Percentiles rank a stretch among this genome's conserved stretches.
Conservation (phyloP, 2,329 filamentous ascomycete species). For the Tolypocladium tundrense region DNA sequence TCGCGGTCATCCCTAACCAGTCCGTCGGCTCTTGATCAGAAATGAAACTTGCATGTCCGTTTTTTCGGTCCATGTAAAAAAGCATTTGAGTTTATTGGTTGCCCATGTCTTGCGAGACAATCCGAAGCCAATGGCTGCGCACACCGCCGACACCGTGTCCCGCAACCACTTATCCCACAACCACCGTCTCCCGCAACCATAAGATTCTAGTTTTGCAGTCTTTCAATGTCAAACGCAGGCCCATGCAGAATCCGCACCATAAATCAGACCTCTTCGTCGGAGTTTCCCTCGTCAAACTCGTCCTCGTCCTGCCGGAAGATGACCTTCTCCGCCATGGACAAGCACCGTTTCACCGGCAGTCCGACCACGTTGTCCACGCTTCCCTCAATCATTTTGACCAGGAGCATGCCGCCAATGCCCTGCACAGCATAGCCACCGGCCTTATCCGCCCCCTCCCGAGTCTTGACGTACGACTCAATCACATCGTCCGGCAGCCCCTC, state of each 20-base stretch:
- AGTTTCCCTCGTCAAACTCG: constrained; percentile 38
- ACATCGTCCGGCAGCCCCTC: constrained; percentile 64
- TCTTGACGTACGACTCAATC: constrained; percentile 67
- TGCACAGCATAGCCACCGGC: constrained; percentile 94
- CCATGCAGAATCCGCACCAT: neutral
- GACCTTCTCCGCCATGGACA: constrained; percentile 83
- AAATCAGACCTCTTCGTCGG: constrained; percentile 23
- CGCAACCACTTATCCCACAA: too few relatives aligned
- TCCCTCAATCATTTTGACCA: constrained; percentile 84
- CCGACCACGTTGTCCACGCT: constrained; percentile 92
- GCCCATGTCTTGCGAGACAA: neutral
- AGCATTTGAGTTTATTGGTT: neutral
- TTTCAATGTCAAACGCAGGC: too few relatives aligned
- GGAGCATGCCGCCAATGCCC: constrained; percentile 72
- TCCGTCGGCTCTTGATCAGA: neutral
- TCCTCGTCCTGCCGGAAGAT: constrained; percentile 63
- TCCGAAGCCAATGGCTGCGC: neutral
- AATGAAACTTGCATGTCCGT: neutral
- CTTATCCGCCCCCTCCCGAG: constrained; percentile 89
- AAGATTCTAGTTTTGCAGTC: neutral
- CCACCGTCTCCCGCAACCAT: neutral
- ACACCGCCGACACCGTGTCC: neutral
- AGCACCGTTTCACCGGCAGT: constrained; percentile 65
- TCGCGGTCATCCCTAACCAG: neutral
- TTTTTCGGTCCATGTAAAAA: neutral